Evolutionary conservation across 495 filamentous ascomycete genomes (phyloP).

Genomic region (Penicillium macrosclerotiorum): DNA sequence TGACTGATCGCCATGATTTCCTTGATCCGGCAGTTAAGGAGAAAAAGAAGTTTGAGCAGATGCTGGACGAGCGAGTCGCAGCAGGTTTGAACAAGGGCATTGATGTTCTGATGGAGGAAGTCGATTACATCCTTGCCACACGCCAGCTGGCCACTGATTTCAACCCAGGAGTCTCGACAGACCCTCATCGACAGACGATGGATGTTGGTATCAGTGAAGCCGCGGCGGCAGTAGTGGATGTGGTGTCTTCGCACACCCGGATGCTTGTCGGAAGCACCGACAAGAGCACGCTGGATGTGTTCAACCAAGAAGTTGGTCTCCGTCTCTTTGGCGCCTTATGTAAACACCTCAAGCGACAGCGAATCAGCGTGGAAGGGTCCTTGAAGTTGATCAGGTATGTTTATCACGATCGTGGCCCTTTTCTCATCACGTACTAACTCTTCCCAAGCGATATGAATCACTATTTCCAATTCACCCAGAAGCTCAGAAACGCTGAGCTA

Average conservation of each 20-base stretch:
- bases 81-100: constrained; percentile 96
- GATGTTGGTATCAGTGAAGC: constrained; percentile 83
- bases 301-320: constrained; percentile 96
- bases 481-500: constrained; percentile 77
- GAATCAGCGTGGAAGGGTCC: constrained; percentile 85
- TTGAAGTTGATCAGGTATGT: constrained; percentile 80
- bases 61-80: constrained; percentile 96
- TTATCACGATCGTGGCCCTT: background rate
- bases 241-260: constrained; percentile 81
- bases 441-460: constrained; percentile 82
- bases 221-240: constrained; percentile 74
- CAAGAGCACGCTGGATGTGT: constrained; percentile 96
- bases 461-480: constrained; percentile 81
- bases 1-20: constrained; percentile 92
- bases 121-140: constrained; percentile 91
- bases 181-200: constrained; percentile 45
- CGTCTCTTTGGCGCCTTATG: constrained; percentile 86
- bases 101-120: constrained; percentile 96
- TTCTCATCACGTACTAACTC: constrained; percentile 2
- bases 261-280: constrained; percentile 93
- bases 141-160: constrained; percentile 85
- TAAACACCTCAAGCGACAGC: constrained; percentile 96
- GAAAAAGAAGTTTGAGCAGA: constrained; percentile 98
- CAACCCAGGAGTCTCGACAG: constrained; percentile 64
- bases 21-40: constrained; percentile 85